A percentile compares a stretch with the other conserved stretches of the same genome.
phyloP scores from a whole-genome alignment of 495 filamentous ascomycete genomes.

The Cryomyces minteri region DNA sequence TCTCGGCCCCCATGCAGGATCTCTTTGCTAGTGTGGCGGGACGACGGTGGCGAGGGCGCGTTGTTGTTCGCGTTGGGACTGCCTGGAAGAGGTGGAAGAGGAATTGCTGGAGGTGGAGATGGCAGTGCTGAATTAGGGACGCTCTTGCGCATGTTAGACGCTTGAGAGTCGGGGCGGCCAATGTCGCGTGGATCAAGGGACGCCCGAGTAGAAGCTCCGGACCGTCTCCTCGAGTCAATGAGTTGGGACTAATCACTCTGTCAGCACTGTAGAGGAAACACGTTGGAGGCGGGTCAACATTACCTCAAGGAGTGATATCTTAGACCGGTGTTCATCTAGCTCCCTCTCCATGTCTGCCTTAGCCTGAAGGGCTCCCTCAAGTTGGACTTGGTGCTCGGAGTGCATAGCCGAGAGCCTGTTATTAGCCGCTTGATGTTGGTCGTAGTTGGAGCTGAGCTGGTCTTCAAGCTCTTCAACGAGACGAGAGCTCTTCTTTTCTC shows the following conservation, averaged over 20 bases:
- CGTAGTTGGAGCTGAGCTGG: constrained; percentile 85
- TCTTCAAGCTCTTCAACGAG: constrained; percentile 94
- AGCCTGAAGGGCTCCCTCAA: constrained; percentile 36
- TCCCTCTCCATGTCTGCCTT: constrained; percentile 33
- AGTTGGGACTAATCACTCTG: background rate
- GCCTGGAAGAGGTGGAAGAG: constrained; percentile 73
- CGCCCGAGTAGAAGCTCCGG: constrained; percentile 15
- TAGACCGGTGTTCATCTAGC: constrained; percentile 41
- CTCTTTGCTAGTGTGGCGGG: constrained; percentile 67
- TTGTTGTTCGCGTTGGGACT: constrained; percentile 15
- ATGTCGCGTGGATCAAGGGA: constrained; percentile 23
- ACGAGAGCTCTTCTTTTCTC: constrained; percentile 70
- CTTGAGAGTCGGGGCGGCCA: constrained; percentile 59
- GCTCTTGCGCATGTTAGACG: constrained; percentile 73
- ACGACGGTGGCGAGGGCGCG: constrained; percentile 26
- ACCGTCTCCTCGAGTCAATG: constrained; percentile 21
- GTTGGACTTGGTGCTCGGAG: constrained; percentile 41
- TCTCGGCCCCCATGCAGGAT: constrained; percentile 15
- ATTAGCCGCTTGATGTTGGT: constrained; percentile 64
- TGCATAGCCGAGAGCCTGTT: constrained; percentile 59
- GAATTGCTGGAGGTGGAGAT: constrained; percentile 77
- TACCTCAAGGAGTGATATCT: constrained; percentile 50
- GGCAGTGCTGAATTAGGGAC: constrained; percentile 67
- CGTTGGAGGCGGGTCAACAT: constrained; percentile 9
- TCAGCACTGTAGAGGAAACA: background rate